Evolutionary conservation across 805 yeast genomes (phyloP), one percentile per base, ranked within the genome.

Genomic region (Nakazawaea ernobii): DNA sequence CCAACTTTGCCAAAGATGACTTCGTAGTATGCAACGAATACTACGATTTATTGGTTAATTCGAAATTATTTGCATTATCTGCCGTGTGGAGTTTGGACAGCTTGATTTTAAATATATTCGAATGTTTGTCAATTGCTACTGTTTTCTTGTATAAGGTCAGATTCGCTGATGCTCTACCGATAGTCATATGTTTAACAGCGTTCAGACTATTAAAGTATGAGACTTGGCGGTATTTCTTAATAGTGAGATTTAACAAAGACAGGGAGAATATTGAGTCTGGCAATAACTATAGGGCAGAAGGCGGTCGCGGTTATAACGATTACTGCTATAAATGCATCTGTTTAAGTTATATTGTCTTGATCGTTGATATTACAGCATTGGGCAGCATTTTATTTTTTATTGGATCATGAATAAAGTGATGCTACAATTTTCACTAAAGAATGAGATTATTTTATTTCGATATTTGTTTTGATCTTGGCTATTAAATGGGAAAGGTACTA

Each of bases 21-120:
- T 10, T 45, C 3, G 40, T 33, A 8, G 4, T 35, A 5, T 14
- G 27, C n/a, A 39, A 17, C n/a, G 17, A 32, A 27, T 26, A 33
- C n/a, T 45, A 45, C 29, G 29, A 32, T 9, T 27, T 35, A 28
- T 39, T 45, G 13, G 7, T 39, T 10, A 6, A 37, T 5, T 26
- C 48, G 1, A 13, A 13, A n/a, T 7, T 44, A 4, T 24, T 30
- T 6, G 4, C 9, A 5, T 33, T 8, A 8, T 30, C 13, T 2
- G 4, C 13, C 4, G 14, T 8, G 15, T 45, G 48, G 48, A 45
- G 35, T 9, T 15, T 45, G 9, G 48, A 39, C 35, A 39, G 9
- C 17, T 14, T 39, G 10, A 32, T 32, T 8, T 20, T 14, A 8
- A 39, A 38, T 15, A 13, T 38, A 13, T 15, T 33, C 13, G 48